Conservation (phyloP, 225 moss, liverwort and hornwort species). For the Antitrichia curtipendula region DNA sequence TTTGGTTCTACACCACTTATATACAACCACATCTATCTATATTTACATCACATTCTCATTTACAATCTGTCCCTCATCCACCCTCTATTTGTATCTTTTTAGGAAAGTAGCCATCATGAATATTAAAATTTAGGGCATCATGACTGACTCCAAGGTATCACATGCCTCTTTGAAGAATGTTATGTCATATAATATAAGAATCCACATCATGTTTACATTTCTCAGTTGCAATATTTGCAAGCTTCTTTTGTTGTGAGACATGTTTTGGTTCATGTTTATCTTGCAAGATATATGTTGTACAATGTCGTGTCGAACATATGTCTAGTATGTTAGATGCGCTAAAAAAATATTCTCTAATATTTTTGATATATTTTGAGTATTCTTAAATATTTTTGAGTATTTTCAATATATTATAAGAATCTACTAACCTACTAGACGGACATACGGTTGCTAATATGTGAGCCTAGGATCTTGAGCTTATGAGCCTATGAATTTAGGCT, state of each 20-base stretch:
- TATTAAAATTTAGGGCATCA: not conserved
- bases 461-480: too few species aligned
- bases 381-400: not conserved
- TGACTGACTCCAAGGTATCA: too few species aligned
- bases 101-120: not conserved
- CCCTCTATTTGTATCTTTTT: not conserved
- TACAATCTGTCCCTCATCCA: not conserved
- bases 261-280: not conserved
- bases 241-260: not conserved
- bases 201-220: not conserved
- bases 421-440: not conserved
- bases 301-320: fast-evolving
- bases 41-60: not conserved
- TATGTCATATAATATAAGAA: not conserved
- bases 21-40: not conserved
- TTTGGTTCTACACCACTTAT: not conserved
- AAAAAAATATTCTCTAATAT: not conserved
- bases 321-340: not conserved
- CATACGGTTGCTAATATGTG: too few species aligned
- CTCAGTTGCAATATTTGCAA: not conserved
- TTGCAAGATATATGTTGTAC: fast-evolving
- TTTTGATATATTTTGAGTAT: not conserved
- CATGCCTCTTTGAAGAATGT: not conserved
- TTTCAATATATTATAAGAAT: not conserved
- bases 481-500: too few species aligned